Base-by-base conservation (phyloP, 2,329 filamentous ascomycete species). In the Epichloe sp. region DNA sequence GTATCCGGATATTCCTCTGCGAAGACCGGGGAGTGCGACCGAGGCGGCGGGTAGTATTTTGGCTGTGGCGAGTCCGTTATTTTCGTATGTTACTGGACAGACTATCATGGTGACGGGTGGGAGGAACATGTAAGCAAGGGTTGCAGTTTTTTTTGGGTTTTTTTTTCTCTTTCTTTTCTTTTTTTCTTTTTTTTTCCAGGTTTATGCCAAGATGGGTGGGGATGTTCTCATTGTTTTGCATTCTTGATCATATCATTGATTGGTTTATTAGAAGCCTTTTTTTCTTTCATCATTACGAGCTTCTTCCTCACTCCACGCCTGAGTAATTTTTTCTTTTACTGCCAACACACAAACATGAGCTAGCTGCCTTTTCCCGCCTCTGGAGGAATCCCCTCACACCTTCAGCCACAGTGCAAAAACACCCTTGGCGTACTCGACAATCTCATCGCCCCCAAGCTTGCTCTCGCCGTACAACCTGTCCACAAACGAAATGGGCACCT, bases 401-500 rank as follows among this genome's bases (percentile, higher is more conserved):
- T 84, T 88, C 63, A 86, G 70, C 86, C 86, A 93, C 60, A 93
- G 69, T 56, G 71, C 80, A 56, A 90, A 67, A 38, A 93, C 85
- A 3, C 86, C 87, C 75, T 95, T 95, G 48, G 89, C 83, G 68
- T 97, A 98, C 70, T 96, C 88, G 51, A 94, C 87, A 70, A 98
- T 96, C 77, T 98, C 93, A 63, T 90, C 85, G 1, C 88, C 88
- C 23, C 91, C 90, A 49, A 98, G 76, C 77, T 97, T 98, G 65
- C 84, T 89, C 73, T 95, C 91, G 35, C 93, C 93, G 66, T 95
- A 98, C 45, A 98, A 70, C 52, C 93, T 82, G 68, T 98, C 94
- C 41, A 97, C 93, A 67, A 98, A 98, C 23, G 81, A 87, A 59
- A 98, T 98, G 12, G 93, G 93, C 54, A 95, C 91, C 76, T 98